Evolutionary conservation across 805 yeast species (phyloP), one percentile per base, ranked within the genome.

Genomic region (Wickerhamomyces sydowiorum): DNA sequence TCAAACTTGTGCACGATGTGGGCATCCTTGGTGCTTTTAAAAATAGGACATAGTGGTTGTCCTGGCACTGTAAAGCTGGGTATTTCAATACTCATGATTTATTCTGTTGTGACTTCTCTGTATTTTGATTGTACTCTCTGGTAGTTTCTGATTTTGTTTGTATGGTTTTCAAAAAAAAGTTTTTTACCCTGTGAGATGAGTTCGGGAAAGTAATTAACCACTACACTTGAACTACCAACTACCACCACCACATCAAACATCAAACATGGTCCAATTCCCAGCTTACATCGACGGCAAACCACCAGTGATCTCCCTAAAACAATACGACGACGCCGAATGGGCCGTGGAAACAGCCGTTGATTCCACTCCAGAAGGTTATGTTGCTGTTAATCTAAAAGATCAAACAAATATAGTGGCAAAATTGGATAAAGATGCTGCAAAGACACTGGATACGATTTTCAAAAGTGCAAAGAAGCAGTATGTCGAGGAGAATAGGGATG

Each of bases 31-130:
- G 65, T 67, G 1, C 55, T 48, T 4, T 70, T 69, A 51, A 66
- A 70, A 7, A 71, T 65, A 1, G 93, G 90, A 17, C 80, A 73
- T 20, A 88, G 68, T 33, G 82, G 75, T 52, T 88, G 96, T 0
- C 96, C 96, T 1, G 96, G 96, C n/a, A 81, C 69, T 3, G 75
- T 86, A 29, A 59, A 57, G 25, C 67, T 62, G 18, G 82, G 81
- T 36, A 72, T 53, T 13, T 56, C 53, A 45, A 56, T 40, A 12
- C 39, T 48, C 40, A 52, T 50, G 15, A 45, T 7, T 28, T 28
- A 9, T n/a, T 28, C 14, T 28, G 30, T 40, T 47, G 39, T 44
- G 23, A 13, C 15, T n/a, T 28, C 29, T 5, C 14, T 27, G 29
- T 9, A 12, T 5, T 12, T 28, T 28, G 30, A 13, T 28, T n/a